Evolutionary conservation across 176 grass and related monocot species (phyloP).

Genomic region (Ensete ventricosum): DNA sequence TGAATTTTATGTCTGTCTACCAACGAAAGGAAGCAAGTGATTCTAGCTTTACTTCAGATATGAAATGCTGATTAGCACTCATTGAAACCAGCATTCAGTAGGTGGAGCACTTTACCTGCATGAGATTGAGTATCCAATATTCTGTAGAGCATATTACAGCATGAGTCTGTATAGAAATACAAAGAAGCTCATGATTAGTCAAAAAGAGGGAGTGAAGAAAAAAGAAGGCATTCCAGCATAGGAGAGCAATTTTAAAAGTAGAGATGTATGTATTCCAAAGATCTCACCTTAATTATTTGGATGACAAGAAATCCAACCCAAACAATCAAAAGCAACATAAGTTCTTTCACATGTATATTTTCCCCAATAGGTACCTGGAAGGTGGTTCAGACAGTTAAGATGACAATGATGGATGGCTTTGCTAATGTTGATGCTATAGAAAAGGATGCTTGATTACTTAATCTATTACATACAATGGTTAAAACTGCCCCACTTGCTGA

Average conservation of each 20-base stretch:
- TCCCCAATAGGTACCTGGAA: constrained; percentile 11
- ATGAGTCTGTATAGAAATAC: constrained; percentile 15
- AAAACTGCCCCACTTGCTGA: constrained; percentile 11
- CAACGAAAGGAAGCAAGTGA: background rate
- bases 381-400: background rate
- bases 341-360: constrained; percentile 11
- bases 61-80: background rate
- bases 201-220: background rate
- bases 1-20: background rate
- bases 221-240: background rate
- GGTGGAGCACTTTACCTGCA: constrained; percentile 14
- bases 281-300: constrained; percentile 18
- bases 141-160: constrained; percentile 16
- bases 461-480: background rate
- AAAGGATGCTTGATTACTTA: background rate
- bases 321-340: constrained; percentile 18
- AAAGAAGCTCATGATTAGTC: background rate
- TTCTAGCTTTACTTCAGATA: background rate
- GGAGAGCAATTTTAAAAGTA: background rate
- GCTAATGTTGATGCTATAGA: background rate
- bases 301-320: constrained; percentile 18
- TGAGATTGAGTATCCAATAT: constrained; percentile 15
- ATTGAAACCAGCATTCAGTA: background rate
- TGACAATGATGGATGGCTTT: background rate
- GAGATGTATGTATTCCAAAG: background rate